phyloP scores from a whole-genome alignment of 805 yeast genomes.

The Metschnikowia similis region DNA sequence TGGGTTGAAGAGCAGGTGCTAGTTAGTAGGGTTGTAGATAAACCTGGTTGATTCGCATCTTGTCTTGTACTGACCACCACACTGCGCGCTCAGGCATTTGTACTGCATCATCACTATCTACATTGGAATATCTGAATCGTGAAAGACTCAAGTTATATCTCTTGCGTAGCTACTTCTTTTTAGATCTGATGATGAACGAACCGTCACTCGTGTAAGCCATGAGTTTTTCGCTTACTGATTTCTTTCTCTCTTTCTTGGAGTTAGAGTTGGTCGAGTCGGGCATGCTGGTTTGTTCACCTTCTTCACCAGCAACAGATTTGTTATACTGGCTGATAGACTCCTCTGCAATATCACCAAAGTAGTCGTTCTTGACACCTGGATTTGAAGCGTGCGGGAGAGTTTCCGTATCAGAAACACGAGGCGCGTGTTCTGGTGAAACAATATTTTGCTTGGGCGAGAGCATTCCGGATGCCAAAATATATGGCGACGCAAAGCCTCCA shows the following conservation, averaged over 20 bases:
- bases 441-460: slow-evolving; percentile 43
- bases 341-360: slow-evolving; percentile 9
- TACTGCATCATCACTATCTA: background rate
- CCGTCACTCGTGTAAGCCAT: slow-evolving; percentile 41
- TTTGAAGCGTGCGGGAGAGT: slow-evolving; percentile 11
- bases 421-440: slow-evolving; percentile 1
- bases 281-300: background rate
- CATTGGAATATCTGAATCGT: background rate
- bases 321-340: background rate
- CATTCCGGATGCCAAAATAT: slow-evolving; percentile 59
- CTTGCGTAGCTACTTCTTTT: slow-evolving; percentile 15
- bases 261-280: slow-evolving; percentile 3
- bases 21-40: background rate
- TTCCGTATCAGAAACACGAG: slow-evolving; percentile 2
- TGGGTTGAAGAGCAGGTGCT: background rate
- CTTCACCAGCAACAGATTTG: background rate
- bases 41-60: background rate
- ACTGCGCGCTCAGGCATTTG: background rate
- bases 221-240: slow-evolving; percentile 26
- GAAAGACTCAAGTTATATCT: background rate
- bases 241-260: slow-evolving; percentile 5
- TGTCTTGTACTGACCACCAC: background rate
- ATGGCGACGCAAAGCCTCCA: slow-evolving; percentile 64
- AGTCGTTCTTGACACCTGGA: slow-evolving; percentile 7
- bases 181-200: slow-evolving; percentile 33